Base-by-base conservation (phyloP, 805 yeast species). In the Saccharomycopsis sp. region DNA sequence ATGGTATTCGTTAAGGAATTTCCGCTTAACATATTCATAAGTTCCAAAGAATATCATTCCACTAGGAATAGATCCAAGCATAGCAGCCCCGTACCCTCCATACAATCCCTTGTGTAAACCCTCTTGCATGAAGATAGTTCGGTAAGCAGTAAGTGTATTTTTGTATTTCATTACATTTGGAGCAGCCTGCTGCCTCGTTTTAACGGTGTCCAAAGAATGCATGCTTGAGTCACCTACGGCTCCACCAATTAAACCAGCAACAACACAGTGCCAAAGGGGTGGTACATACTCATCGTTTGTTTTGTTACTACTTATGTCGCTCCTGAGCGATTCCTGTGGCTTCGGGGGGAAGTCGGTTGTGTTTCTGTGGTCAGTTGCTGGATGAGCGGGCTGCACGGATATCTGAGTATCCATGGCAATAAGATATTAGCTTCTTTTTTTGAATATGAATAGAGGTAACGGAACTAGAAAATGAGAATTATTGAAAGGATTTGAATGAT, bases 181-280 rank as follows among this genome's bases (percentile, higher is more conserved):
- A 2, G 96, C 88, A n/a, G 97, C 98, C 69, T 94, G 99, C 70
- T 94, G 99, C 62, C 99, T 78, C 1, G 99, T 94, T 70, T 94
- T 94, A 35, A 94, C 97, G 0, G 99, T 94, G 69, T 94, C 99
- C 41, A 94, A 73, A 0, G 98, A 92, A 72, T 94, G 97, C 97
- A 94, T 94, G 34, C 83, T 74, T 1, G 94, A 80, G 67, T 93
- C 99, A 14, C 97, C 98, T 44, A 92, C 81, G 57, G 89, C 85
- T 0, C 98, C 99, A 5, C 99, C 99, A 54, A 93, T 72, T 0
- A 96, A 97, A 49, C 99, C 99, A 0, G 97, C 97, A 47, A 91
- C 57, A 77, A 90, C 77, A 68, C 90, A 82, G 66, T 80, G 78
- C 62, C 79, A 52, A 23, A 86, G 70, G 3, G 87, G 79, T 0